Evolutionary conservation across 371 early-diverging fungal species (phyloP).

Genomic region (Mucor sp.): DNA sequence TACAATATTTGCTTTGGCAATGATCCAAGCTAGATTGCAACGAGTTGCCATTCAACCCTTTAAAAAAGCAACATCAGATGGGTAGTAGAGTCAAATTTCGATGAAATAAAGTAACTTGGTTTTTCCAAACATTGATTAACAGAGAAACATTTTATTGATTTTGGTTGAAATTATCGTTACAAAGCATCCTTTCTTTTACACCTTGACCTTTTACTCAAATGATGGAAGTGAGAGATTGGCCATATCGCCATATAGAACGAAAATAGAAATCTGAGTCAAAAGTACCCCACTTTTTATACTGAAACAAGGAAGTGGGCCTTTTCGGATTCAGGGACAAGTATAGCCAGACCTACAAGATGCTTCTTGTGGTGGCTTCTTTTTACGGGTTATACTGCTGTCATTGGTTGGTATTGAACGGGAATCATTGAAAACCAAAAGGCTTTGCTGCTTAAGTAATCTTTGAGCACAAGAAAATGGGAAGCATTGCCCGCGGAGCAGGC

Average conservation of each 20-base stretch:
- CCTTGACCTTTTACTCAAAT: too few species aligned
- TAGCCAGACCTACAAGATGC: not conserved
- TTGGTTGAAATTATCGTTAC: too few species aligned
- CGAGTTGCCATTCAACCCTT: too few species aligned
- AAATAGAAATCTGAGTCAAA: not conserved
- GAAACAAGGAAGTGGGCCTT: not conserved
- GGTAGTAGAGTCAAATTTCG: too few species aligned
- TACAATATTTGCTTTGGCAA: too few species aligned
- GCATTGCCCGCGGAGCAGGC: not conserved
- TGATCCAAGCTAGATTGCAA: too few species aligned
- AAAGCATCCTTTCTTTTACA: too few species aligned
- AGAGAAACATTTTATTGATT: too few species aligned
- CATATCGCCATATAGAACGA: not conserved
- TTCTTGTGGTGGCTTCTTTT: not conserved
- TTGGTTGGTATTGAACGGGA: constrained; percentile 6
- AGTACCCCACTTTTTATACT: not conserved
- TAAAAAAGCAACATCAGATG: too few species aligned
- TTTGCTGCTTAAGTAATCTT: not conserved
- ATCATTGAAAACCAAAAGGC: not conserved
- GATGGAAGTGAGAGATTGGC: not conserved
- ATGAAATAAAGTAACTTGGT: too few species aligned
- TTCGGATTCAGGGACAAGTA: not conserved
- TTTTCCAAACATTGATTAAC: too few species aligned
- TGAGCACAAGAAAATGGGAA: not conserved
- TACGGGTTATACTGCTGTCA: not conserved